Percentiles rank a stretch among this genome's conserved stretches.
These are phyloP conservation scores for Aspergillus caelatus DNA, from an alignment of 2,329 filamentous ascomycete genomes.

Conservation along the genomic window DNA sequence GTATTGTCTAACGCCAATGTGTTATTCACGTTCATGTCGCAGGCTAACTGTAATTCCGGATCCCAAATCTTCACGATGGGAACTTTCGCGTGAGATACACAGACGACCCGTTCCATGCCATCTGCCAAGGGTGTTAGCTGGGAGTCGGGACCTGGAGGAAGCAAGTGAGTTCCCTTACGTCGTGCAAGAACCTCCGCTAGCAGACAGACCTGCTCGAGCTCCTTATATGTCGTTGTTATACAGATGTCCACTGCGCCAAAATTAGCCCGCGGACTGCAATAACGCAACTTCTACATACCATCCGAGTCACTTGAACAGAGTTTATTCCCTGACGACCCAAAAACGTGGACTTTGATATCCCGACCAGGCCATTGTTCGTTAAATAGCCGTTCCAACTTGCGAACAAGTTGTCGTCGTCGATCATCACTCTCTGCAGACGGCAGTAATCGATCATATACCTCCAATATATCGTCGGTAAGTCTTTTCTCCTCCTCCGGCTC, in stretches of 20 bases:
- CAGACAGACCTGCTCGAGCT: conserved; percentile 85
- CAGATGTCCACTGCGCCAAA: conserved; percentile 81
- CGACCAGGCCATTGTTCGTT: conserved; percentile 90
- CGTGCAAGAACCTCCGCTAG: conserved; percentile 83
- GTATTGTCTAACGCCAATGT: conserved; percentile 94
- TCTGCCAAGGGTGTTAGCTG: conserved; percentile 55
- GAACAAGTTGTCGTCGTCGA: conserved; percentile 74
- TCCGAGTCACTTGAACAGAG: conserved; percentile 95
- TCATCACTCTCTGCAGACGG: conserved; percentile 79
- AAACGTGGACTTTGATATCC: conserved; percentile 86
- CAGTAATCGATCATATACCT: conserved; percentile 81
- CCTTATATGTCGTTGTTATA: conserved; percentile 88
- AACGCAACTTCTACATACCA: conserved; percentile 58
- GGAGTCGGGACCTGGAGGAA: conserved; percentile 3
- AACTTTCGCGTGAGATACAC: conserved; percentile 91
- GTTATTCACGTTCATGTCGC: conserved; percentile 99
- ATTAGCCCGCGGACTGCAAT: conserved; percentile 26
- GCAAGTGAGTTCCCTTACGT: conserved; percentile 60
- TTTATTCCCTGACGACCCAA: conserved; percentile 96
- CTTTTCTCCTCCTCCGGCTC: conserved; percentile 72
- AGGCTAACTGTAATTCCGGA: conserved; percentile 82
- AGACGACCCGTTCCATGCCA: conserved; percentile 96
- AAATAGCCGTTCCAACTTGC: conserved; percentile 84
- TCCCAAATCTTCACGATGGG: conserved; percentile 99
- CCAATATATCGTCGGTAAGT: conserved; percentile 79